Evolutionary conservation across 352 stramenopile species (phyloP), one percentile per base, ranked within the genome.

Genomic region (Bremia lactucae): DNA sequence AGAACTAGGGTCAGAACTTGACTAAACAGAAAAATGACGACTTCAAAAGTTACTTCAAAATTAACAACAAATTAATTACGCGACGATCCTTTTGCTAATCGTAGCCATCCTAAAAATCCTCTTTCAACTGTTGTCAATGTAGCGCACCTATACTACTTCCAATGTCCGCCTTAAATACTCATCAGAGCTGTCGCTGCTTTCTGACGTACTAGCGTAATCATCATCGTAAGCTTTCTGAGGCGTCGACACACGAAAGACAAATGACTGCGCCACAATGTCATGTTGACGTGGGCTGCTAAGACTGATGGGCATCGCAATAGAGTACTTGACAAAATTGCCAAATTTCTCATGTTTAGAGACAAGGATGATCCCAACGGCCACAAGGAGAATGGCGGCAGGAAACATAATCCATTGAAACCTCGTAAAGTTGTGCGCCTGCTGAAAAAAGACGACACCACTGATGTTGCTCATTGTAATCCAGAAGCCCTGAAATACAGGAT

Each of bases 381-480:
- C 80, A n/a, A 86, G 55, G 9, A 64, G 26, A 34, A 93, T 77
- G 7, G 80, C 80, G 24, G 49, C 54, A 4, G 77, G 77, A 59
- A 90, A 93, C 51, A 89, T 81, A 48, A 83, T 71, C 73, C 77
- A 89, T 63, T 93, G 80, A 3, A 76, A 70, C 38, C 52, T 63
- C 21, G 72, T 89, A 36, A 93, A 93, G 43, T 67, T 71, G 52
- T 87, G 75, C 35, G 74, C 71, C 42, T 93, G 77, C 59, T 93
- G 77, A 60, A 89, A 93, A 39, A 87, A 93, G 7, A 93, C 77
- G 38, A 90, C 78, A 31, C 80, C 77, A 22, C 73, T 84, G 47
- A 93, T 85, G 68, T 89, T 89, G 43, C 73, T 87, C 71, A 87
- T 86, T 14, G 59, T 81, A 55, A 93, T 93, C 78, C 77, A 93